Base-by-base conservation (phyloP, 108 stramenopile species). In the Cylindrotheca fusiformis region DNA sequence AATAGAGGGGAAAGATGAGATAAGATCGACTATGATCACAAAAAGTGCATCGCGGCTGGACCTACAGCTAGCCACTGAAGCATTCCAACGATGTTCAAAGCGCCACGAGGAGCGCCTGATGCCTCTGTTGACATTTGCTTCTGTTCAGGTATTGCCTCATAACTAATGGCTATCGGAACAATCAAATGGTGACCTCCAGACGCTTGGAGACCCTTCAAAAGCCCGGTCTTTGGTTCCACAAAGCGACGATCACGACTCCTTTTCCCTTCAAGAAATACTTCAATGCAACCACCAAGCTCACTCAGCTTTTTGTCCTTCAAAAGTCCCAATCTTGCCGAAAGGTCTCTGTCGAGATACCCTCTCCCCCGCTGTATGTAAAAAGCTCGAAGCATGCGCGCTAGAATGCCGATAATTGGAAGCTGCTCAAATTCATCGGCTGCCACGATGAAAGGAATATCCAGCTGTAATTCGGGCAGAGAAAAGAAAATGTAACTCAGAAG, bases 191-290 rank as follows among this genome's bases (percentile, higher is more conserved):
- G 60, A 8, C 66, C 60, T 50, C 64, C 78, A 22, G 65, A 78
- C 44, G 66, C 54, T 22, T 72, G 50, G 12, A 88, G 65, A 61
- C 85, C 79, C 25, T 76, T 75, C 29, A 95, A 68, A 32, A 91
- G 71, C n/a, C 94, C 94, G 1, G 94, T 95, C 72, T 87, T 92
- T 1, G 90, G 83, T 32, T 64, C 50, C 8, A 83, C 50, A 71
- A 91, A 95, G 5, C 87, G 76, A 10, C 94, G 74, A 60, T 84
- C 85, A 47, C 94, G 76, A 48, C 90, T 91, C 45, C 94, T 70
- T 33, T 60, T 90, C 14, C 94, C 94, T 60, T 95, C 94, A 25
- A 95, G 75, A 56, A 90, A 95, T 1, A 92, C 83, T 56, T 95
- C 94, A 18, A 95, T 65, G 55, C 69, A 76, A 28, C 69, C 32